A percentile compares a stretch with the other conserved stretches of the same genome.
phyloP scores from a whole-genome alignment of 1,284 basidiomycete species.

The Melampsora americana region DNA sequence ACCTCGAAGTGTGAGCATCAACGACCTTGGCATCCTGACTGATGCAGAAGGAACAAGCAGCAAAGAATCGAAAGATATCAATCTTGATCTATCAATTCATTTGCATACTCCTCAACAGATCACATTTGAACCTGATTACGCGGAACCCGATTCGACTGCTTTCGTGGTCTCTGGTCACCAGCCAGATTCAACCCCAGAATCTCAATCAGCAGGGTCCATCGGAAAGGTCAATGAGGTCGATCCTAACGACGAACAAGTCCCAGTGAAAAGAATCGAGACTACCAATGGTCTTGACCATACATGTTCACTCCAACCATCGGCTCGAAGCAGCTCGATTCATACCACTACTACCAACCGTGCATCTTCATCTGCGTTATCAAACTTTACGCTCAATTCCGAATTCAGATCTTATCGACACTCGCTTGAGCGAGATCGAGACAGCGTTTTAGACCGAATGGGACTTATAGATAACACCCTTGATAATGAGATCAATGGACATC shows the following conservation, averaged over 20 bases:
- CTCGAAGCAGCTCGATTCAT: neutral
- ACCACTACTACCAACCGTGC: neutral
- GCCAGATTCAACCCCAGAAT: no score
- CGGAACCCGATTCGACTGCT: neutral
- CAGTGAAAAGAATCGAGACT: neutral
- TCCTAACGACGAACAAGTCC: neutral
- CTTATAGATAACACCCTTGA: constrained; percentile 12
- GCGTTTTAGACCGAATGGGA: constrained; percentile 13
- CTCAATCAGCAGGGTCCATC: neutral
- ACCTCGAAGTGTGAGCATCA: neutral
- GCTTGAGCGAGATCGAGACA: constrained; percentile 11
- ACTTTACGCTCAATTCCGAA: constrained; percentile 18
- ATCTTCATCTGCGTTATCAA: constrained; percentile 3
- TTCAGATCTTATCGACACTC: constrained; percentile 27
- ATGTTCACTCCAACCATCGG: neutral
- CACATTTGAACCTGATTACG: neutral
- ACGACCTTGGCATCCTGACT: neutral
- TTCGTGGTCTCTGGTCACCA: neutral
- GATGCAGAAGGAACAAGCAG: neutral
- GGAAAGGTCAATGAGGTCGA: neutral
- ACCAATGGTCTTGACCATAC: neutral
- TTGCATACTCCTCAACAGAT: neutral
- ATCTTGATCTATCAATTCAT: neutral
- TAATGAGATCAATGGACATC: neutral
- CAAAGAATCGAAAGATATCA: no score